Base-by-base conservation (phyloP, 2,329 filamentous ascomycete genomes). In the Sphaerulina vaccinii region DNA sequence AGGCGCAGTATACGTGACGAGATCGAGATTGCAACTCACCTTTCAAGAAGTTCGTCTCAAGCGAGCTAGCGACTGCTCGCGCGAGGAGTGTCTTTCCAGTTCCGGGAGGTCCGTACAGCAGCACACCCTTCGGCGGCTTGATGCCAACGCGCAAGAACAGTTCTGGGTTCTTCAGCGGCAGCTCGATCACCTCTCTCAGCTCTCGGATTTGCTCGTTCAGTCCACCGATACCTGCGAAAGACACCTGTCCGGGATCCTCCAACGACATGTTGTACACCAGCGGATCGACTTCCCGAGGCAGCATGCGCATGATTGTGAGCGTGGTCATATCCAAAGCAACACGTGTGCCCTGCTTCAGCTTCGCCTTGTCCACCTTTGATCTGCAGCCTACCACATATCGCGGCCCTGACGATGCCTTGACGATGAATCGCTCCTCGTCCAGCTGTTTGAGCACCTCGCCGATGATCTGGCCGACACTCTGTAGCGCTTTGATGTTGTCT, bases 261-360 rank as follows among this genome's bases (percentile, higher is more conserved):
- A 99, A 75, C 16, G 93, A 99, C 93, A 99, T 99, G 79, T 99
- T 99, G 82, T 99, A 99, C 63, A 99, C 93, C 62, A 99, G 80
- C 16, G 93, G 93, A 69, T 99, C 93, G 69, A 99, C 95, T 78
- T 99, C 93, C 71, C 93, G 87, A 54, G 93, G 95, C 40, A 99
- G 81, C 93, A 99, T 99, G 68, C 93, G 89, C 93, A 99, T 99
- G 74, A 99, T 99, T 55, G 93, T 99, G 63, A 99, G 87, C 16
- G 93, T 99, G 45, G 93, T 99, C 93, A 99, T 99, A 69, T 99
- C 93, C 54, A 99, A 85, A 27, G 93, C 92, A 49, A 99, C 93
- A 68, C 93, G 89, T 22, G 92, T 96, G 65, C 95, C 95, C 75
- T 99, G 93, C 82, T 97, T 99, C 70, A 99, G 78, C 79, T 96